Evolutionary conservation across 805 yeast genomes (phyloP), one percentile per base, ranked within the genome.

Genomic region (Cyberlindnera euphorbiiphila): DNA sequence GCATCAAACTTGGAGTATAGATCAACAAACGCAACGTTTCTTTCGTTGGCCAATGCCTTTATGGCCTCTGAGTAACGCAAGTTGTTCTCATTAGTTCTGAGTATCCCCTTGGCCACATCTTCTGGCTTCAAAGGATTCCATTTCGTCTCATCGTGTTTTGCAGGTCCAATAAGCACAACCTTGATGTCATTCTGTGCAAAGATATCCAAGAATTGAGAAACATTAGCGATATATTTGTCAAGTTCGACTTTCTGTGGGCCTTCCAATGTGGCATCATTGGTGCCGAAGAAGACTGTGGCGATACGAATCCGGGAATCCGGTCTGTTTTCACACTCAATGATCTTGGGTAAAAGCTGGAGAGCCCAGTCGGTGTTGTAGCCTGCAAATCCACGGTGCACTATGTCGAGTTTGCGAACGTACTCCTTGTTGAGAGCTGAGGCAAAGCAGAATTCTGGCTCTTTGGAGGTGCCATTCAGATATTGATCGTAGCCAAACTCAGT

Each of bases 361-460:
- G 75, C 87, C 61, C 79, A 79, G 24, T 76, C 72, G 0, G 88
- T 62, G 48, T 72, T 85, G 62, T 85, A 88, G 1, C 97, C 96
- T 1, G 77, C 55, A 51, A 65, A 85, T 0, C 97, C 97, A 41
- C 95, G 65, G 27, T 74, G 78, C 2, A 87, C 52, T 3, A 89
- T 64, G 46, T 85, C 91, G 31, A 85, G 49, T 52, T 69, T 74
- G 29, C 95, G 68, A 2, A 68, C 59, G 54, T 85, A 84, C n/a
- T 49, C 39, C 36, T 66, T 51, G 25, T 62, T 68, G 18, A 82
- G 51, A 0, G 72, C 78, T 0, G 82, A 67, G 3, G 76, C 78
- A 20, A 72, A 54, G 5, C 69, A 63, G 52, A 75, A 78, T n/a
- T 65, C 61, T 9, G 56, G 47, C 13, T 42, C 46, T 8, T 45